Evolutionary conservation across 2,329 filamentous ascomycete genomes (phyloP), one percentile per base, ranked within the genome.

Genomic region (Sodiomyces alkalinus): DNA sequence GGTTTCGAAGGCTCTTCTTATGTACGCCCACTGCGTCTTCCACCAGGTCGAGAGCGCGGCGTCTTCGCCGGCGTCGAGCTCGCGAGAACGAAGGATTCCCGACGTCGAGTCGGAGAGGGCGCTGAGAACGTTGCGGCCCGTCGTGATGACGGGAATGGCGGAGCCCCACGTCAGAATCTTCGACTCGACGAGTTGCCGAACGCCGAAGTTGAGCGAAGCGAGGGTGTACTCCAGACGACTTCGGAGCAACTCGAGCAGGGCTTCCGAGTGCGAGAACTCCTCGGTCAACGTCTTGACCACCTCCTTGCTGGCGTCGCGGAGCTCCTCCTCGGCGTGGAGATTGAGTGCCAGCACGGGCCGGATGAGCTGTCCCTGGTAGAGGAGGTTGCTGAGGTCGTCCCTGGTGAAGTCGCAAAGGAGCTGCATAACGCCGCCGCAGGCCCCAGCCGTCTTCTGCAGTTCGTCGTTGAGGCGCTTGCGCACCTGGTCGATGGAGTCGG

Each of bases 221-320:
- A 57, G 36, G 1, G 53, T 57, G 38, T 54, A 50, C 10, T 56
- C 53, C 5, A 55, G 59, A 17, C 59, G 52, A n/a, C 52, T 42
- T 23, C 56, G 47, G 3, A 68, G 44, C 36, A 69, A 46, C 36
- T 49, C 55, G 7, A 47, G 47, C n/a, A 70, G 47, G 5, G 64
- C 64, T 10, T 65, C 63, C 20, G 53, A 51, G 27, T 67, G 62
- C 13, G 55, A 57, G 19, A 58, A 47, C 48, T 92, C 73, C 7
- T 68, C 69, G 19, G 81, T 90, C 41, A 87, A 70, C 19, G 73
- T 73, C 51, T 93, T 93, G 38, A 96, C 67, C 17, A 96, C 58
- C 39, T 85, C 79, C 6, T 86, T 68, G 1, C 80, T 76, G 11
- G 81, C 78, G 46, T 86, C 77, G 35, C 82, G 83, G 19, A 90